phyloP scores from a whole-genome alignment of 441 rosid species.

The Eutrema salsugineum region DNA sequence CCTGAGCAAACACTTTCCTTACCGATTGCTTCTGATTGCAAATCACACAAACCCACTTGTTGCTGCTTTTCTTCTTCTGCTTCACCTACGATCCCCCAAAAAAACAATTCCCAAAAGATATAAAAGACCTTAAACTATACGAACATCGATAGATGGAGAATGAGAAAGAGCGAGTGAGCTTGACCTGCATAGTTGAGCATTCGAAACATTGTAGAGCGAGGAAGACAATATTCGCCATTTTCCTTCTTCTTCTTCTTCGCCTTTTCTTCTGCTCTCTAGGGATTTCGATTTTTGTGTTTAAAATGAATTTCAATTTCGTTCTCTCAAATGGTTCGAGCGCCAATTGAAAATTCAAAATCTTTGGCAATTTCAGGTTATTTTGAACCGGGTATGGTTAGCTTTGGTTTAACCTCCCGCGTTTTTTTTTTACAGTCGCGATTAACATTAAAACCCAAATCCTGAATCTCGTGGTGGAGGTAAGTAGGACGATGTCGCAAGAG shows the following conservation, averaged over 20 bases:
- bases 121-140: background rate
- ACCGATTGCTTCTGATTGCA: conserved; percentile 86
- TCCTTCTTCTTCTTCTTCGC: conserved; percentile 5
- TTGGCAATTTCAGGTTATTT: background rate
- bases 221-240: conserved; percentile 43
- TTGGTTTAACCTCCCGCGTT: conserved; percentile 22
- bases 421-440: background rate
- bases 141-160: background rate
- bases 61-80: conserved; percentile 78
- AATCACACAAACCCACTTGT: conserved; percentile 75
- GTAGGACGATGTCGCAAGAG: conserved; percentile 39
- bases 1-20: conserved; percentile 56
- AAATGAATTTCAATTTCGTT: conserved; percentile 4
- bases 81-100: conserved; percentile 49
- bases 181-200: conserved; percentile 85
- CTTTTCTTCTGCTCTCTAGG: background rate
- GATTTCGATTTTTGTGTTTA: background rate
- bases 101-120: background rate
- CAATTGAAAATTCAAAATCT: background rate
- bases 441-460: background rate
- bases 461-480: background rate
- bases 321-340: background rate
- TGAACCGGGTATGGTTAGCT: conserved; percentile 10
- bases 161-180: background rate
- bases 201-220: conserved; percentile 74